These are phyloP conservation scores for Bruguiera hainesii DNA, from an alignment of 441 rosid species.

Conservation along the genomic window DNA sequence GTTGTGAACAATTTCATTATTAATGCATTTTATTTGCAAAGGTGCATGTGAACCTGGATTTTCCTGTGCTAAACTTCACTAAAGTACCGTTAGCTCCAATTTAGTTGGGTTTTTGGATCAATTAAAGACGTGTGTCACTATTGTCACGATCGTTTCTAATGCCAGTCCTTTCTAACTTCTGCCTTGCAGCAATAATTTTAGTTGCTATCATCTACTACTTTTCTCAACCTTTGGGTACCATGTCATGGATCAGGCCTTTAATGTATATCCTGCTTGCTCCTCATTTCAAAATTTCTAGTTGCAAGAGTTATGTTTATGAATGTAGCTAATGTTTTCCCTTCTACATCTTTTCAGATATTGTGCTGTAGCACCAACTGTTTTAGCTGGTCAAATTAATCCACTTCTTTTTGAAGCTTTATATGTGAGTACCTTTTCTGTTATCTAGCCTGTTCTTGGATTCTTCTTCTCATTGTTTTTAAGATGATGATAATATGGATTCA, in stretches of 20 bases:
- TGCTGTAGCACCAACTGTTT: slow-evolving; percentile 77
- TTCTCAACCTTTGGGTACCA: slow-evolving; percentile 54
- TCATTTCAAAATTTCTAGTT: neutral
- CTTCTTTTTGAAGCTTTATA: slow-evolving; percentile 85
- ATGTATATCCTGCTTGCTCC: slow-evolving; percentile 59
- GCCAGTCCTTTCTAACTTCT: slow-evolving; percentile 17
- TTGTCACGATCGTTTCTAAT: neutral
- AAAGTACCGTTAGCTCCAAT: neutral
- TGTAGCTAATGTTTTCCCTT: slow-evolving; percentile 26
- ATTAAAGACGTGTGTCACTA: too few relatives aligned
- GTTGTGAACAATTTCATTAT: neutral
- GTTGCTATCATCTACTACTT: slow-evolving; percentile 75
- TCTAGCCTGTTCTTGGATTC: slow-evolving; percentile 1
- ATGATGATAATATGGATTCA: too few relatives aligned
- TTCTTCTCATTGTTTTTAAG: neutral
- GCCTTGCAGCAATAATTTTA: slow-evolving; percentile 67
- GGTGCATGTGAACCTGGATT: neutral
- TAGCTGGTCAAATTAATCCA: slow-evolving; percentile 82
- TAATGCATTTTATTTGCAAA: neutral
- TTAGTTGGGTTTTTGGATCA: neutral
- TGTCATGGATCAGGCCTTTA: slow-evolving; percentile 66
- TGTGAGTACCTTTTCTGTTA: slow-evolving; percentile 39
- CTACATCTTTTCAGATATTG: slow-evolving; percentile 58
- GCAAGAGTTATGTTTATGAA: slow-evolving; percentile 7
- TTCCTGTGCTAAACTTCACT: neutral